Conservation (phyloP, 208 protist species). For the Wallacemonas rigidus region DNA sequence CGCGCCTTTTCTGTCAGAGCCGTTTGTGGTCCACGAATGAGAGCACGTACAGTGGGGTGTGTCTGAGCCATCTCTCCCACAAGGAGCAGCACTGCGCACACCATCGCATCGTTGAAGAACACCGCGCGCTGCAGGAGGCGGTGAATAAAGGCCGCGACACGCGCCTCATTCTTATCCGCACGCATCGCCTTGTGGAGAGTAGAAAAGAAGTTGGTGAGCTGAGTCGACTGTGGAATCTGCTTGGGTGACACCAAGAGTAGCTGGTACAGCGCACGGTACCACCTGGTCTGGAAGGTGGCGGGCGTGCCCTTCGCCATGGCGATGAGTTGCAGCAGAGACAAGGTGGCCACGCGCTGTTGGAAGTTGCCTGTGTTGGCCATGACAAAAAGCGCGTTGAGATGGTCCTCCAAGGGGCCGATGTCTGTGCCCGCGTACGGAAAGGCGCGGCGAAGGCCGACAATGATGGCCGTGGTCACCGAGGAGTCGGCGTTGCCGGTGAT, state of each 20-base stretch:
- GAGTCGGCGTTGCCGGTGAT: slow-evolving; percentile 69
- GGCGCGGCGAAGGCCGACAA: slow-evolving; percentile 89
- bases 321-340: slow-evolving; percentile 88
- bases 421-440: slow-evolving; percentile 91
- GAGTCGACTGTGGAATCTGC: slow-evolving; percentile 84
- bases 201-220: slow-evolving; percentile 91
- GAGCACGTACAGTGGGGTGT: slow-evolving; percentile 49
- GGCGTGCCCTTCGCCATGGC: slow-evolving; percentile 68
- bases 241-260: slow-evolving; percentile 88
- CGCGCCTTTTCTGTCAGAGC: not conserved
- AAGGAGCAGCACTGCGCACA: slow-evolving; percentile 88
- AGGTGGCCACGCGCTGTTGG: slow-evolving; percentile 84
- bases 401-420: slow-evolving; percentile 74
- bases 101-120: slow-evolving; percentile 85
- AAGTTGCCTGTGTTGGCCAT: slow-evolving; percentile 89
- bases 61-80: slow-evolving; percentile 84
- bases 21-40: slow-evolving; percentile 28
- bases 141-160: slow-evolving; percentile 89
- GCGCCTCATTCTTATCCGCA: slow-evolving; percentile 78
- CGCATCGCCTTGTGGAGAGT: slow-evolving; percentile 90
- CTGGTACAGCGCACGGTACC: slow-evolving; percentile 91
- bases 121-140: slow-evolving; percentile 87
- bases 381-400: slow-evolving; percentile 89
- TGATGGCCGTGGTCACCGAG: slow-evolving; percentile 87
- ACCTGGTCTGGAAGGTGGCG: slow-evolving; percentile 76